These are phyloP conservation scores for Hansenula sp. DNA, from an alignment of 1,139 yeast species.

Conservation along the genomic window DNA sequence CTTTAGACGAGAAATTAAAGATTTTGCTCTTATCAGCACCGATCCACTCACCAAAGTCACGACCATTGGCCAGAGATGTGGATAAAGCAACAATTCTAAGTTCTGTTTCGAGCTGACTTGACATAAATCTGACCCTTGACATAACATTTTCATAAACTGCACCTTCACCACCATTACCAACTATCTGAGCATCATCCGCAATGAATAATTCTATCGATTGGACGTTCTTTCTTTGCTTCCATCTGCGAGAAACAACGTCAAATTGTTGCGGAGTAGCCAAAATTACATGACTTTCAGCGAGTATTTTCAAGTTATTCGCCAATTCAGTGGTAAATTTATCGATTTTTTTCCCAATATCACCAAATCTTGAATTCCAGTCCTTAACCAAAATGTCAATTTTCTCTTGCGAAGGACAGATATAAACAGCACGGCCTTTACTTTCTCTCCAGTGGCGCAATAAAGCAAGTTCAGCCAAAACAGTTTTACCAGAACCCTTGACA, in stretches of 20 bases:
- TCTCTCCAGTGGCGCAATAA: slow-evolving; percentile 67
- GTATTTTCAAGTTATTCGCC: slow-evolving; percentile 45
- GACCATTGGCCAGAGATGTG: slow-evolving; percentile 67
- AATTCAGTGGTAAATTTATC: slow-evolving; percentile 63
- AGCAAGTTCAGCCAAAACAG: slow-evolving; percentile 69
- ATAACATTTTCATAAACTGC: slow-evolving; percentile 64
- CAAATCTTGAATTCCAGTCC: slow-evolving; percentile 51
- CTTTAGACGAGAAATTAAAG: slow-evolving; percentile 68
- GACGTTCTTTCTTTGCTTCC: slow-evolving; percentile 74
- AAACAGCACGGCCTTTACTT: slow-evolving; percentile 61
- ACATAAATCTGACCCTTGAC: slow-evolving; percentile 68
- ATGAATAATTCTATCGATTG: slow-evolving; percentile 66
- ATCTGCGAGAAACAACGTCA: slow-evolving; percentile 67
- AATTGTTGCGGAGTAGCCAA: slow-evolving; percentile 79
- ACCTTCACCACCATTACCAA: slow-evolving; percentile 58
- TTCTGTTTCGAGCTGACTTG: slow-evolving; percentile 52
- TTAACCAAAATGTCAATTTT: slow-evolving; percentile 42
- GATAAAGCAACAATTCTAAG: slow-evolving; percentile 66
- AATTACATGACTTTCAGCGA: slow-evolving; percentile 62
- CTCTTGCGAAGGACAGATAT: slow-evolving; percentile 59
- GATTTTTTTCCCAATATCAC: slow-evolving; percentile 43
- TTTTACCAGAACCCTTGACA: slow-evolving; percentile 75
- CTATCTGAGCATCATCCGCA: slow-evolving; percentile 70
- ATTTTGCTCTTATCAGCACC: slow-evolving; percentile 57
- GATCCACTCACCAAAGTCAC: slow-evolving; percentile 84